phyloP scores from a whole-genome alignment of 805 yeast species.

The Wickerhamiella alocasiicola region DNA sequence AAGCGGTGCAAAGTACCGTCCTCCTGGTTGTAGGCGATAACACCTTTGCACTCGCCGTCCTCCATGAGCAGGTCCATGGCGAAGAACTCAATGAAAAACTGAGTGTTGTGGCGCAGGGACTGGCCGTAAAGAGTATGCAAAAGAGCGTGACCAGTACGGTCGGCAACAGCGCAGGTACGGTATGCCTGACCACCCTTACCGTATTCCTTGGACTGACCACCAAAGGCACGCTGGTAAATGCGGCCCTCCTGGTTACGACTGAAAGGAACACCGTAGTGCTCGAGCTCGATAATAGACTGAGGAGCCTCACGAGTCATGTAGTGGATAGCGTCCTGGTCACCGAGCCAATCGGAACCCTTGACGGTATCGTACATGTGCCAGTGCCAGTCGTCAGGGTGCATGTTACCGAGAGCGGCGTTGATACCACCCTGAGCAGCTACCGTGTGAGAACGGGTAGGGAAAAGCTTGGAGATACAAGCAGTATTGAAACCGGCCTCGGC shows the following conservation, averaged over 20 bases:
- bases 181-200: constrained; percentile 99
- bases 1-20: constrained; percentile 98
- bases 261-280: constrained; percentile 97
- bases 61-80: constrained; percentile 91
- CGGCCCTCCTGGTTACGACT: constrained; percentile 94
- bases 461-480: constrained; percentile 91
- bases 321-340: constrained; percentile 98
- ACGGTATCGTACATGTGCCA: constrained; percentile 99
- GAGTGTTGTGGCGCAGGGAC: constrained; percentile 91
- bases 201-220: constrained; percentile 89
- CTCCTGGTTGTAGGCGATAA: constrained; percentile 94
- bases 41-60: constrained; percentile 93
- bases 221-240: constrained; percentile 97
- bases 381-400: constrained; percentile 98
- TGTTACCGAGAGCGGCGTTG: constrained; percentile 96
- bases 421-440: constrained; percentile 99
- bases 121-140: constrained; percentile 94
- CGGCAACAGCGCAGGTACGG: constrained; percentile 99
- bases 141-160: constrained; percentile 96
- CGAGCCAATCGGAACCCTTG: constrained; percentile 98
- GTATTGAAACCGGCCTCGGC: constrained; percentile 96
- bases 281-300: constrained; percentile 85
- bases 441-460: constrained; percentile 97
- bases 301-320: constrained; percentile 99
- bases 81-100: constrained; percentile 93